phyloP scores from a whole-genome alignment of 768 basidiomycete species.

The Collybia mongolica region DNA sequence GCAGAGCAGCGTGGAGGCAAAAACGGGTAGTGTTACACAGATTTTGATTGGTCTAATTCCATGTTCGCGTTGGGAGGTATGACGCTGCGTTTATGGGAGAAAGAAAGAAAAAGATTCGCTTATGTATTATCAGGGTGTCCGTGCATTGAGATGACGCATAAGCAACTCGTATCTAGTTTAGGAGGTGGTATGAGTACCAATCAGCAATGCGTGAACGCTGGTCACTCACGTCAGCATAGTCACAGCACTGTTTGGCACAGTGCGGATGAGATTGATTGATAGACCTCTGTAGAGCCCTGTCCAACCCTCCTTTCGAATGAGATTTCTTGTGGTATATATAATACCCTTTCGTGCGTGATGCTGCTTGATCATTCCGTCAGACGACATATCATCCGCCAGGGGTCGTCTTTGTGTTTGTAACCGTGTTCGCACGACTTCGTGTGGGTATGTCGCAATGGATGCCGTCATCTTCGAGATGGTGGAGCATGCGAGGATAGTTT shows the following conservation, averaged over 20 bases:
- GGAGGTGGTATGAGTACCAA: background rate
- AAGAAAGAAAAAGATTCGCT: background rate
- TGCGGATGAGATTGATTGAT: conserved; percentile 90
- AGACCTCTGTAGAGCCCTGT: conserved; percentile 88
- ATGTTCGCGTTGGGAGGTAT: background rate
- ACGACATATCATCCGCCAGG: conserved; percentile 55
- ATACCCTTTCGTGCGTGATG: conserved; percentile 59
- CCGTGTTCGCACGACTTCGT: conserved; percentile 98
- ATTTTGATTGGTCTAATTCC: background rate
- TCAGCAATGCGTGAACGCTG: background rate
- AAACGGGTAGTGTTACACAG: background rate
- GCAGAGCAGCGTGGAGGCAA: background rate
- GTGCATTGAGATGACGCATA: conserved; percentile 48
- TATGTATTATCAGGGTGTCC: conserved; percentile 20
- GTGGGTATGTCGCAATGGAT: conserved; percentile 93
- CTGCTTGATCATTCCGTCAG: conserved; percentile 58
- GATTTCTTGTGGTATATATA: conserved; percentile 66
- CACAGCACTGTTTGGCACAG: conserved; percentile 94
- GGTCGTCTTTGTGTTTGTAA: conserved; percentile 83
- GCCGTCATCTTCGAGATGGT: conserved; percentile 96
- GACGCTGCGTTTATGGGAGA: background rate
- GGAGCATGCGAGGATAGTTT: conserved; percentile 83
- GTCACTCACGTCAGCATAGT: conserved; percentile 87
- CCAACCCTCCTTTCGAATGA: conserved; percentile 85
- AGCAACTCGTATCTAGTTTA: conserved; percentile 46